Evolutionary conservation across 169 alveolate species (phyloP), one percentile per base, ranked within the genome.

Genomic region (Eimeria acervulina): DNA sequence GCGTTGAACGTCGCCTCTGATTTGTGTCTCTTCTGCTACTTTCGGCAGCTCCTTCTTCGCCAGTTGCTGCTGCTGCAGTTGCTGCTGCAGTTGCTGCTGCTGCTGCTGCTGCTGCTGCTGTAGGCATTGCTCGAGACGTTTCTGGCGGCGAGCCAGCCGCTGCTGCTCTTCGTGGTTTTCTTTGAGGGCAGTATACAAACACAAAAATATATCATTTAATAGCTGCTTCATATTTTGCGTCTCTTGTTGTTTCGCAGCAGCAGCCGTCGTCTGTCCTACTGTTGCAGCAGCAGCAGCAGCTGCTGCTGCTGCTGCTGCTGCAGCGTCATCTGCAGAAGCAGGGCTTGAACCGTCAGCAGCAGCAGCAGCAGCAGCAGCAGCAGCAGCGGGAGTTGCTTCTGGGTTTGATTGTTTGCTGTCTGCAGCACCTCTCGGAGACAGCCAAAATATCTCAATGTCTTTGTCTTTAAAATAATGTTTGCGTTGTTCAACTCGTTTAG

Each of bases 41-140:
- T 21, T 6, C 33, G 6, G 76, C 17, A 7, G 33, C 76, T 63
- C n/a, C 33, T 21, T 5, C 76, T 63, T 8, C 33, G 5, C 38
- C 33, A 4, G 38, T 63, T 63, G n/a, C 38, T 21, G 76, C 33
- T 63, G n/a, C 76, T 26, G 38, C 38, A n/a, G 6, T 19, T 28
- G 21, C 38, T 26, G 51, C 51, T 72, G 84, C n/a, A 72, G 17
- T 13, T 21, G n/a, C n/a, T n/a, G n/a, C n/a, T n/a, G n/a, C n/a
- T n/a, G n/a, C n/a, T n/a, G 6, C 36, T 13, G 84, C 47, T 72
- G 84, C 84, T 72, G 51, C 47, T 28, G 84, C 47, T 72, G 84
- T 47, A 72, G 47, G 17, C 51, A 72, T 7, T 33, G 51, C 47
- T 72, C 44, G 15, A 72, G 38, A 4, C 84, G 84, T 23, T 36